Evolutionary conservation across 805 yeast species (phyloP).

Genomic region (Teunomyces aglyptinius): DNA sequence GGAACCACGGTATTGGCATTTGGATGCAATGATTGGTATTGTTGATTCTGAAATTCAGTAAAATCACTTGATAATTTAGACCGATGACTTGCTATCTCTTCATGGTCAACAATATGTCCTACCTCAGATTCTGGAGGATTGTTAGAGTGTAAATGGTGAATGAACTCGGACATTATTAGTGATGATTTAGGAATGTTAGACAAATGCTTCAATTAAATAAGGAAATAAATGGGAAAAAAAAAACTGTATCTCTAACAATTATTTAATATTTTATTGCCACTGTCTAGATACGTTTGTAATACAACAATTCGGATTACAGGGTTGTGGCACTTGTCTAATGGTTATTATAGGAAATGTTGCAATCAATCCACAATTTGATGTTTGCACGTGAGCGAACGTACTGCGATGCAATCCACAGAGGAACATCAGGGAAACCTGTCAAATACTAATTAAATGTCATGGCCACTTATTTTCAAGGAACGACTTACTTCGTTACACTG

Average conservation of each 20-base stretch:
- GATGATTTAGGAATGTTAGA: not conserved
- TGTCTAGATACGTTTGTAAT: not conserved
- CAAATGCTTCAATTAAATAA: slow-evolving; percentile 1
- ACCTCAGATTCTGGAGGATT: slow-evolving; percentile 19
- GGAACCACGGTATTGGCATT: slow-evolving; percentile 25
- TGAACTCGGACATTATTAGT: slow-evolving; percentile 11
- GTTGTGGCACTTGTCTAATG: not conserved
- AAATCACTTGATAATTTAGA: slow-evolving; percentile 17
- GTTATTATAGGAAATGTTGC: slow-evolving; percentile 12
- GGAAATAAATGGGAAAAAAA: slow-evolving; percentile 4
- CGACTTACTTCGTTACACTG: not conserved
- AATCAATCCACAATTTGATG: slow-evolving; percentile 23
- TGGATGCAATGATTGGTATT: slow-evolving; percentile 3
- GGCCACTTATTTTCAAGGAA: not conserved
- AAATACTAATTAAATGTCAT: not conserved
- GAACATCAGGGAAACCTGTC: not conserved
- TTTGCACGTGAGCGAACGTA: slow-evolving; percentile 19
- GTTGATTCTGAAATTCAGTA: slow-evolving; percentile 6
- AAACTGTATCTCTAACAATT: not conserved
- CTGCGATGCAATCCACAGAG: not conserved
- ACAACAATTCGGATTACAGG: not conserved
- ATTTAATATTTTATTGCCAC: not conserved
- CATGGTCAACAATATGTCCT: slow-evolving; percentile 18
- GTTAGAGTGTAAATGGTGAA: slow-evolving; percentile 11
- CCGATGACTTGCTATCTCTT: slow-evolving; percentile 10